phyloP scores from a whole-genome alignment of 73 alveolate species.

The Tetrahymena elliotti region DNA sequence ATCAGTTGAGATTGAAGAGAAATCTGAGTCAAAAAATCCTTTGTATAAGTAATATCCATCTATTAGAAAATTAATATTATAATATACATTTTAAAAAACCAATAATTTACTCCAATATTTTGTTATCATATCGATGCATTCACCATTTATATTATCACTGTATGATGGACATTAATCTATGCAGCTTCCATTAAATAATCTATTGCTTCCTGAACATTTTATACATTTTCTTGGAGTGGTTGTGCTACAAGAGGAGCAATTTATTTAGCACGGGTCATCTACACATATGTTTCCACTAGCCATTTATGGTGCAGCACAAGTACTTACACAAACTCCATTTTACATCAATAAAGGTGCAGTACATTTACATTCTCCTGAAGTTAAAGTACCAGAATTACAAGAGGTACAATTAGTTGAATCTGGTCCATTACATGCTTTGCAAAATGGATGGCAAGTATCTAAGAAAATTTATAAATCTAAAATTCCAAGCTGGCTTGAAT shows the following conservation, averaged over 20 bases:
- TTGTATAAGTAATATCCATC: background rate
- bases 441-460: background rate
- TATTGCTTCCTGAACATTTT: background rate
- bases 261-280: background rate
- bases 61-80: background rate
- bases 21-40: background rate
- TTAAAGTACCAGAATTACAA: background rate
- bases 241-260: background rate
- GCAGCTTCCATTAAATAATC: background rate
- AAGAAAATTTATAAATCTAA: background rate
- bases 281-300: background rate
- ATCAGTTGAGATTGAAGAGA: background rate
- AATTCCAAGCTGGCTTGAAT: background rate
- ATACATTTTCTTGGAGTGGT: background rate
- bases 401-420: background rate
- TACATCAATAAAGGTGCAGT: background rate
- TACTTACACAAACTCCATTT: background rate
- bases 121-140: background rate
- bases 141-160: background rate
- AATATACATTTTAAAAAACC: background rate
- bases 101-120: background rate
- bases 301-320: background rate
- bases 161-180: background rate
- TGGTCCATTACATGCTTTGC: background rate
- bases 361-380: background rate